phyloP scores from a whole-genome alignment of 768 basidiomycete species.

The Termitomyces sp. region DNA sequence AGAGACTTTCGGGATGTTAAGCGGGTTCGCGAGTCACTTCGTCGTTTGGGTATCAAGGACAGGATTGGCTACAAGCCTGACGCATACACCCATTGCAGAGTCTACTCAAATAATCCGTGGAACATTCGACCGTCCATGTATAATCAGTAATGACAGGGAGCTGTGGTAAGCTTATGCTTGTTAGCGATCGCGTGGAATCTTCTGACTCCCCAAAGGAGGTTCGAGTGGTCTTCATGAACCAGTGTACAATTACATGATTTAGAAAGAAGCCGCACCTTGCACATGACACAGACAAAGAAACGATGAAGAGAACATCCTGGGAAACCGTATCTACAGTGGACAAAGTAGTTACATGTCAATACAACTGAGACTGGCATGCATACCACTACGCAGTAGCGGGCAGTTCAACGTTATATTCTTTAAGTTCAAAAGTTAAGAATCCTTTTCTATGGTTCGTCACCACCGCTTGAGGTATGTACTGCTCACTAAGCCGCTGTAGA shows the following conservation, averaged over 20 bases:
- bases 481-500: not conserved
- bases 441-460: not conserved
- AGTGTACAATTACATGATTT: not conserved
- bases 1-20: slow-evolving; percentile 11
- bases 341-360: not conserved
- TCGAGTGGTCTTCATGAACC: not conserved
- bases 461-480: not conserved
- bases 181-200: not conserved
- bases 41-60: slow-evolving; percentile 14
- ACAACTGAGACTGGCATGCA: too few species aligned
- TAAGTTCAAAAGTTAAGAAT: not conserved
- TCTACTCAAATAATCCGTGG: not conserved
- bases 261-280: too few species aligned
- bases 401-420: not conserved
- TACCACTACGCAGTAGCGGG: not conserved
- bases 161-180: not conserved
- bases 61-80: slow-evolving; percentile 20
- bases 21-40: slow-evolving; percentile 13
- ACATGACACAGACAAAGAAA: too few species aligned
- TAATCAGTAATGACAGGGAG: not conserved
- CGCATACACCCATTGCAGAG: slow-evolving; percentile 12
- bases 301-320: not conserved
- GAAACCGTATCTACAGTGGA: not conserved
- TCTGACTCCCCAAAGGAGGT: not conserved
- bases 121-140: not conserved